Percentiles rank a stretch among this genome's conserved stretches.
These are phyloP conservation scores for Infundibulicybe gibba DNA, from an alignment of 768 basidiomycete genomes.

Conservation along the genomic window DNA sequence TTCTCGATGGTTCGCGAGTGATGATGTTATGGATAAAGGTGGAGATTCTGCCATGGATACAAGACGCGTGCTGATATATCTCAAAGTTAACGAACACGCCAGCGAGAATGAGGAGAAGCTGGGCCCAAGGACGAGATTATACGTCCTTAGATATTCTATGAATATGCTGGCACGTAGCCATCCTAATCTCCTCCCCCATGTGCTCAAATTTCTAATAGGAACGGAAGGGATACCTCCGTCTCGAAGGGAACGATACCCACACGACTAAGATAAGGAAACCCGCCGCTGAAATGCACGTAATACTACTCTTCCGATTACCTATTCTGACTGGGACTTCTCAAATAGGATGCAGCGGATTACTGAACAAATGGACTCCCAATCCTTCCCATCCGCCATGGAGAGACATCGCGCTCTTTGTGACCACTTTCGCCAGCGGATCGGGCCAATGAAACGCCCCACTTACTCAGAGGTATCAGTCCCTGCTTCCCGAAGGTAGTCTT, in stretches of 20 bases:
- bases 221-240: neutral
- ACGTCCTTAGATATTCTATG: neutral
- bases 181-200: no score
- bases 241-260: neutral
- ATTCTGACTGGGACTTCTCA: no score
- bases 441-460: neutral
- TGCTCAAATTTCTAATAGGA: no score
- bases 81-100: neutral
- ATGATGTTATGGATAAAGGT: neutral
- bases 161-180: no score
- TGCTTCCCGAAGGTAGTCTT: neutral
- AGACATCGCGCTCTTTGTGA: slow-evolving; percentile 5
- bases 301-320: neutral
- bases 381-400: neutral
- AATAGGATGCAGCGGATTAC: neutral
- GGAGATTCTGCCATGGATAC: no score
- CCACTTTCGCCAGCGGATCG: slow-evolving; percentile 7
- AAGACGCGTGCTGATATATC: no score
- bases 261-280: neutral
- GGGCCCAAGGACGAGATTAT: neutral
- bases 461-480: slow-evolving; percentile 1
- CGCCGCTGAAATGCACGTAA: neutral
- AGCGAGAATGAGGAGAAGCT: neutral
- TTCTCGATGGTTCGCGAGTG: neutral
- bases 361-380: neutral